phyloP scores from a whole-genome alignment of 2,329 filamentous ascomycete species.

The Mycosphaerella arachidis region DNA sequence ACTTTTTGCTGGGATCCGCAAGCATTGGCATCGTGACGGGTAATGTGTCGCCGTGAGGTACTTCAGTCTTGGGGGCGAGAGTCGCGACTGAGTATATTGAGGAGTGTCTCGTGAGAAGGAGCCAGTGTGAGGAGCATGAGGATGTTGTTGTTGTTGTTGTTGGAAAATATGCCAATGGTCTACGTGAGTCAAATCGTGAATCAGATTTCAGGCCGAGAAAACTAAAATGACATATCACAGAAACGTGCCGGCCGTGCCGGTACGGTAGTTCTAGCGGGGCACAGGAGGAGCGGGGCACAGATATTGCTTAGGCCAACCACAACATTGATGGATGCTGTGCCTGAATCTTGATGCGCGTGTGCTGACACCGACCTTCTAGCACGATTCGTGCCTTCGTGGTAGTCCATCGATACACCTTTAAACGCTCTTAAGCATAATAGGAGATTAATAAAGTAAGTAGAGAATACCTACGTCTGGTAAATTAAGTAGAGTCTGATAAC shows the following conservation, averaged over 20 bases:
- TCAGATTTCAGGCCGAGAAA: neutral
- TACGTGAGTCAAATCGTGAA: neutral
- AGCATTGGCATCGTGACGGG: neutral
- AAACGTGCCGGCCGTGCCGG: neutral
- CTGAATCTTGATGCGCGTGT: neutral
- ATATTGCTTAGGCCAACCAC: neutral
- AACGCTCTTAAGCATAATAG: too few relatives aligned
- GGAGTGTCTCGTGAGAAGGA: neutral
- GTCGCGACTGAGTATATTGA: neutral
- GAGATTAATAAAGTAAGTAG: too few relatives aligned
- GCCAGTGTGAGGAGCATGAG: neutral
- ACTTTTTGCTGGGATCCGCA: slow-evolving; percentile 67
- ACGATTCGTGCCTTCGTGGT: neutral
- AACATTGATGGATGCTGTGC: neutral
- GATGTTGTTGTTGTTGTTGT: neutral
- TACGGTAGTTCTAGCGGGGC: too few relatives aligned
- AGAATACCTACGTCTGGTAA: too few relatives aligned
- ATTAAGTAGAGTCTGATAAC: too few relatives aligned
- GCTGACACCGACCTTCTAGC: neutral
- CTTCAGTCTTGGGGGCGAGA: neutral
- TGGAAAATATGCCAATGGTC: neutral
- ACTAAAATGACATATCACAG: slow-evolving; percentile 13
- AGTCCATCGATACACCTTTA: neutral
- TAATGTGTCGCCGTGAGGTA: too few relatives aligned
- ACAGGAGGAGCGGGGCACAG: neutral